These are phyloP conservation scores for Parathielavia appendiculata DNA, from an alignment of 495 filamentous ascomycete genomes.

Conservation along the genomic window DNA sequence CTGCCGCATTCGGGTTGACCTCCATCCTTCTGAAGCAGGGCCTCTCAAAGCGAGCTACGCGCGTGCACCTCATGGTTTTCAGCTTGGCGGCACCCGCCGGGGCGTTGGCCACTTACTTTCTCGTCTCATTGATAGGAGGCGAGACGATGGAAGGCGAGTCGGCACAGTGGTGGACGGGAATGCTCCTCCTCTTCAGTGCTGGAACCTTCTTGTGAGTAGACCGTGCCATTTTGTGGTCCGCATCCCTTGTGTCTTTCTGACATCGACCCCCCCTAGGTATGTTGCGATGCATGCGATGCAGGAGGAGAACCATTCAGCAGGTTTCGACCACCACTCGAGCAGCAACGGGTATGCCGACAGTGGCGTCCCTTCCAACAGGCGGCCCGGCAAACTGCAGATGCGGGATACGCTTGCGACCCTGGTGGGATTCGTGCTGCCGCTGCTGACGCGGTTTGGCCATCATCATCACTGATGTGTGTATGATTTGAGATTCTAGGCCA, in stretches of 20 bases:
- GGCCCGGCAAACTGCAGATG: slow-evolving; percentile 50
- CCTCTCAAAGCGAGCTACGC: slow-evolving; percentile 74
- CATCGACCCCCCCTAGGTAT: slow-evolving; percentile 57
- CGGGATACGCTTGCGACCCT: slow-evolving; percentile 69
- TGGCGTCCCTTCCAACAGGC: slow-evolving; percentile 41
- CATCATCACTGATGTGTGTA: slow-evolving; percentile 57
- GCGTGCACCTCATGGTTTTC: slow-evolving; percentile 84
- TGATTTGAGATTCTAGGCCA: not conserved
- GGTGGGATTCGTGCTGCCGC: slow-evolving; percentile 82
- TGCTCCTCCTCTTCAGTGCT: slow-evolving; percentile 84
- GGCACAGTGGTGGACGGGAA: slow-evolving; percentile 81
- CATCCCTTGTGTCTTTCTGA: not conserved
- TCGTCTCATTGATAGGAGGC: slow-evolving; percentile 67
- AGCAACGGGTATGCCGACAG: slow-evolving; percentile 66
- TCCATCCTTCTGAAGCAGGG: slow-evolving; percentile 85
- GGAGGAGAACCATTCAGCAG: slow-evolving; percentile 54
- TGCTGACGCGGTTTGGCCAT: slow-evolving; percentile 87
- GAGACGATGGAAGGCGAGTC: slow-evolving; percentile 37
- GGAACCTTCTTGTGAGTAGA: slow-evolving; percentile 86
- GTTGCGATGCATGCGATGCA: slow-evolving; percentile 99
- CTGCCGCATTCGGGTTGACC: slow-evolving; percentile 91
- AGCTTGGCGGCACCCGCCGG: slow-evolving; percentile 86
- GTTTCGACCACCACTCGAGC: slow-evolving; percentile 47
- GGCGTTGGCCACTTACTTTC: slow-evolving; percentile 73
- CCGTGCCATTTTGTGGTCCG: not conserved